Evolutionary conservation across 2,329 filamentous ascomycete species (phyloP).

Genomic region (Ascochyta pisi): DNA sequence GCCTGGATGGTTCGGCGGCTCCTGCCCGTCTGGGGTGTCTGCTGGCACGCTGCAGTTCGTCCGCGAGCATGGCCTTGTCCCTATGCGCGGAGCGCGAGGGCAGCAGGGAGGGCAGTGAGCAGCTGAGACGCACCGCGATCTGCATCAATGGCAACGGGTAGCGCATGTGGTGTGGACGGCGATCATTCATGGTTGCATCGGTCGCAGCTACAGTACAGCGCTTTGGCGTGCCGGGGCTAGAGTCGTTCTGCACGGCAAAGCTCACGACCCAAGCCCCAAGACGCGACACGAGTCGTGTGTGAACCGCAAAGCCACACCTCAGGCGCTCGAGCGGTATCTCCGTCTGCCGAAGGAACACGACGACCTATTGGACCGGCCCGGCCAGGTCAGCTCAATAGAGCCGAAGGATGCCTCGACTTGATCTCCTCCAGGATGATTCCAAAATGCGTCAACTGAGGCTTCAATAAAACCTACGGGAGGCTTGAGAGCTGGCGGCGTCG

Average conservation of each 20-base stretch:
- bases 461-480: slow-evolving; percentile 35
- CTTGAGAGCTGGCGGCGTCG: slow-evolving; percentile 34
- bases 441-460: slow-evolving; percentile 35
- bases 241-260: slow-evolving; percentile 12
- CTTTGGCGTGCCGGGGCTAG: slow-evolving; percentile 11
- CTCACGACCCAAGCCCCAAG: background rate
- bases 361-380: slow-evolving; percentile 34
- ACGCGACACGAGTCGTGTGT: slow-evolving; percentile 10
- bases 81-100: slow-evolving; percentile 7
- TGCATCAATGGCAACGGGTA: slow-evolving; percentile 6
- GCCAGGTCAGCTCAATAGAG: slow-evolving; percentile 27
- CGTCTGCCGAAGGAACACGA: slow-evolving; percentile 16
- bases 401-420: slow-evolving; percentile 40
- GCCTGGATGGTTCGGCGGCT: slow-evolving; percentile 24
- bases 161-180: slow-evolving; percentile 4
- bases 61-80: background rate
- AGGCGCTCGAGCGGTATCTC: slow-evolving; percentile 14
- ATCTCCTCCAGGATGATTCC: slow-evolving; percentile 43
- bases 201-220: slow-evolving; percentile 11
- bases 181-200: slow-evolving; percentile 12
- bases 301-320: slow-evolving; percentile 22
- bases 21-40: slow-evolving; percentile 25
- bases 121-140: slow-evolving; percentile 27
- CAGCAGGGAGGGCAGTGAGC: slow-evolving; percentile 18
- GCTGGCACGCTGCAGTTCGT: slow-evolving; percentile 14